Conservation (phyloP, 2,329 filamentous ascomycete genomes). For the Penicillium digitatum region DNA sequence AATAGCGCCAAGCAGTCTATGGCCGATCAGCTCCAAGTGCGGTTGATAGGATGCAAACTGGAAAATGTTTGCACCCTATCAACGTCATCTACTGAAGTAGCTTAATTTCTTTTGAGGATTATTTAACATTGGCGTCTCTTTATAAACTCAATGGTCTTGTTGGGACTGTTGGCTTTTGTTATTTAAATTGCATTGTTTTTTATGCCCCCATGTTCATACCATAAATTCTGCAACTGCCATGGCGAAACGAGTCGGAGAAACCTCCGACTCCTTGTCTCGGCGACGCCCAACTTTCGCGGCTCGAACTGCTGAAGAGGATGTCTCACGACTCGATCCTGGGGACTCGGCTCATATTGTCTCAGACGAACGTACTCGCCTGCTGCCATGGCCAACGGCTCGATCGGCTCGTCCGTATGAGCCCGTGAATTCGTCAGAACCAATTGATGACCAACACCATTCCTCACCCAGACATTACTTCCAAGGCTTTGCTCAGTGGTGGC, state of each 20-base stretch:
- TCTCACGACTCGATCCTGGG: constrained; percentile 33
- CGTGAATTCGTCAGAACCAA: constrained; percentile 17
- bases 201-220: constrained; percentile 3
- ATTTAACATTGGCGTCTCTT: background rate
- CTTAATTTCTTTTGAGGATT: background rate
- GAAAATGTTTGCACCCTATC: constrained; percentile 23
- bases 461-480: constrained; percentile 22
- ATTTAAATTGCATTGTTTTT: background rate
- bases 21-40: constrained; percentile 16
- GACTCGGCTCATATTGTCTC: constrained; percentile 24
- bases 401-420: constrained; percentile 26
- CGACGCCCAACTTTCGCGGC: constrained; percentile 40
- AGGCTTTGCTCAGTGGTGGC: constrained; percentile 28
- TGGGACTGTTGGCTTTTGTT: background rate
- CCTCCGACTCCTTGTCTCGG: constrained; percentile 31
- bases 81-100: constrained; percentile 12
- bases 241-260: constrained; percentile 20
- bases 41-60: constrained; percentile 28
- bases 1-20: constrained; percentile 2
- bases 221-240: constrained; percentile 15
- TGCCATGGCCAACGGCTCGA: constrained; percentile 20
- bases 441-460: constrained; percentile 18
- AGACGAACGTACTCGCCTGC: constrained; percentile 22
- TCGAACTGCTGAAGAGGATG: constrained; percentile 39
- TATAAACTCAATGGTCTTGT: background rate